Percentiles rank a stretch among this genome's conserved stretches.
These are phyloP conservation scores for Annulohypoxylon stygium DNA, from an alignment of 495 filamentous ascomycete species.

Conservation along the genomic window DNA sequence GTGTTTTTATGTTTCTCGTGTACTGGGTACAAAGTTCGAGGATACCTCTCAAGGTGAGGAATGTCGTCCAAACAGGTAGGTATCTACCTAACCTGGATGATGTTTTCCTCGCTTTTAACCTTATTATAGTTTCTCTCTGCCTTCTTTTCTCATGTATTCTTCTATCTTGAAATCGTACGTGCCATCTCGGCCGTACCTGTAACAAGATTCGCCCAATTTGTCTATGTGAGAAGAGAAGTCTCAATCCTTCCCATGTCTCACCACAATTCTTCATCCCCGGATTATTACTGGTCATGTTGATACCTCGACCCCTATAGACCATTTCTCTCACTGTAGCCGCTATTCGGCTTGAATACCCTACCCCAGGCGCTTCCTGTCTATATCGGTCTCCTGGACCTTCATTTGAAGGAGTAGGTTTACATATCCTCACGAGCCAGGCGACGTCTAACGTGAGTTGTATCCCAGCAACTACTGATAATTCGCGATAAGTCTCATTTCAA, in stretches of 20 bases:
- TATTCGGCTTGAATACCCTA: background rate
- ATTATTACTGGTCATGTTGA: constrained; percentile 6
- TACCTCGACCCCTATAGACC: constrained; percentile 8
- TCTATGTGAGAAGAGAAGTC: background rate
- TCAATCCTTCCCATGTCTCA: constrained; percentile 16
- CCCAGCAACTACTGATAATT: background rate
- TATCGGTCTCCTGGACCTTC: constrained; percentile 4
- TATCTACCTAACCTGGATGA: background rate
- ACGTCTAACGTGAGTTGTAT: background rate
- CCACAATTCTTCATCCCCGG: constrained; percentile 18
- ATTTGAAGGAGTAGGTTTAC: background rate
- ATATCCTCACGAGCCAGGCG: background rate
- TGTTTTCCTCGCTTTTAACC: background rate
- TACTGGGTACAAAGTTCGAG: constrained; percentile 19
- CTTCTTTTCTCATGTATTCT: constrained; percentile 2
- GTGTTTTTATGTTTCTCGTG: background rate
- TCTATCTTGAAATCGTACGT: background rate
- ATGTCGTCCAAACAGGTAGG: constrained; percentile 17
- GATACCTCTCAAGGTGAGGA: constrained; percentile 7
- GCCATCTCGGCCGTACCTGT: constrained; percentile 15
- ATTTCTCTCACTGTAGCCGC: constrained; percentile 9
- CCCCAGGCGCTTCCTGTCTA: background rate
- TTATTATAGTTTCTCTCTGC: background rate
- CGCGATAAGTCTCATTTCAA: background rate
- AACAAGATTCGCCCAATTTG: constrained; percentile 8